A percentile compares a stretch with the other conserved stretches of the same genome.
Evolutionary conservation across 345 rosid genomes (phyloP).

Genomic region (Melaleuca alternifolia): DNA sequence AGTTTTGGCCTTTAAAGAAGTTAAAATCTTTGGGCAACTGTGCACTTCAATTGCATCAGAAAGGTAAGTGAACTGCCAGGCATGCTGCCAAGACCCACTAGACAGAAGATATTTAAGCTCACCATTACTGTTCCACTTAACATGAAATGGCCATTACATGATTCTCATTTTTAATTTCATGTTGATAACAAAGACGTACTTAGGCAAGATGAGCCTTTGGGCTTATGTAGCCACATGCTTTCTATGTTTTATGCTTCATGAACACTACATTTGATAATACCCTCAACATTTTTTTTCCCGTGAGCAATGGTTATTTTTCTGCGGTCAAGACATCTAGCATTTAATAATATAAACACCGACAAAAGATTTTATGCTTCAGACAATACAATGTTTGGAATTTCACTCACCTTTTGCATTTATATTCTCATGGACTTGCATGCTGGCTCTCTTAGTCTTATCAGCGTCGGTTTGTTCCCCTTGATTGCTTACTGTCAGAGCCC

Average conservation of each 20-base stretch:
- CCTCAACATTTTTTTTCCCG: not conserved
- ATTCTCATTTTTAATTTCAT: not conserved
- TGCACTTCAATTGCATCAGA: not conserved
- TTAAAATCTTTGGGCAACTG: not conserved
- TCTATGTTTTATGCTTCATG: not conserved
- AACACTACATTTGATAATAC: not conserved
- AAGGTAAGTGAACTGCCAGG: not conserved
- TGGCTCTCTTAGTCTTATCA: not conserved
- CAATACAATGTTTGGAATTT: not conserved
- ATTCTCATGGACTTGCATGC: not conserved
- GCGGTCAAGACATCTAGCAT: not conserved
- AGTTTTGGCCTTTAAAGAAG: not conserved
- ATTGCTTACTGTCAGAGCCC: not conserved
- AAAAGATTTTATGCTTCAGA: not conserved
- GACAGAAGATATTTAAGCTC: not conserved
- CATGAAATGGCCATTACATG: not conserved
- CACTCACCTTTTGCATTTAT: not conserved
- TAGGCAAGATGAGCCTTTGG: not conserved
- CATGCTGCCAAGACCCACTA: not conserved
- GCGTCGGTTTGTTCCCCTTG: not conserved
- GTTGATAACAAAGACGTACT: not conserved
- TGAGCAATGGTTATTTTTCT: not conserved
- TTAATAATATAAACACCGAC: not conserved
- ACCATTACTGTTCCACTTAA: not conserved
- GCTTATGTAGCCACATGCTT: not conserved